These are phyloP conservation scores for Metarhizium guizhouense DNA, from an alignment of 2,329 filamentous ascomycete species.

Conservation along the genomic window DNA sequence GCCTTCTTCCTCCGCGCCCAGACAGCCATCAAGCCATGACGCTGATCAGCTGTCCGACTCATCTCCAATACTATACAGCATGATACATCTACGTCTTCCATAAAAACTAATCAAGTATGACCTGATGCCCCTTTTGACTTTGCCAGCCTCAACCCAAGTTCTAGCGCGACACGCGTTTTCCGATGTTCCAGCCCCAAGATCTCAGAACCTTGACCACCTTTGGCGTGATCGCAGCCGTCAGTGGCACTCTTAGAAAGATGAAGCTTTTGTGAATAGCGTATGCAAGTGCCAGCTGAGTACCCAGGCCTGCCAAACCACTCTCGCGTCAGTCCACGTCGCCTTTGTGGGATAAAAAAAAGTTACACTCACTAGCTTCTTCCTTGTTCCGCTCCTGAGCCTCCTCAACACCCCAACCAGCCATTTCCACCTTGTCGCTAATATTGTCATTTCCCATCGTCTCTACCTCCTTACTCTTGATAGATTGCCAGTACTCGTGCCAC, in stretches of 20 bases:
- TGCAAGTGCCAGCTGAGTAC: constrained; percentile 81
- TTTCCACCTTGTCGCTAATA: constrained; percentile 37
- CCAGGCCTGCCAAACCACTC: constrained; percentile 38
- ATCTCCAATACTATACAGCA: constrained; percentile 2
- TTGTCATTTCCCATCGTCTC: constrained; percentile 33
- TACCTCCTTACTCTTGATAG: constrained; percentile 36
- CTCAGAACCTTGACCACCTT: constrained; percentile 88
- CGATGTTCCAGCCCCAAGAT: constrained; percentile 91
- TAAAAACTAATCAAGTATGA: background rate
- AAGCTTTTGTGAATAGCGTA: constrained; percentile 98
- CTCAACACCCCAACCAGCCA: constrained; percentile 52
- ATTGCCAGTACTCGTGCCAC: constrained; percentile 40
- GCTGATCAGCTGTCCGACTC: background rate
- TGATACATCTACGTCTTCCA: background rate
- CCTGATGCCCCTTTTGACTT: background rate
- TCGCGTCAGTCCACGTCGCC: constrained; percentile 11
- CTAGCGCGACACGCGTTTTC: constrained; percentile 46
- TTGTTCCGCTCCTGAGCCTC: constrained; percentile 53
- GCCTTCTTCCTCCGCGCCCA: no score
- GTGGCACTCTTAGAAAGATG: constrained; percentile 89
- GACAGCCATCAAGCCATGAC: no score
- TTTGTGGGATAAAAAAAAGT: background rate
- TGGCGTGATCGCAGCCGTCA: constrained; percentile 83
- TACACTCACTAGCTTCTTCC: constrained; percentile 64
- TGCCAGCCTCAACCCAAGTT: background rate